Conservation (phyloP, 805 yeast species). For the Candida michaelii region DNA sequence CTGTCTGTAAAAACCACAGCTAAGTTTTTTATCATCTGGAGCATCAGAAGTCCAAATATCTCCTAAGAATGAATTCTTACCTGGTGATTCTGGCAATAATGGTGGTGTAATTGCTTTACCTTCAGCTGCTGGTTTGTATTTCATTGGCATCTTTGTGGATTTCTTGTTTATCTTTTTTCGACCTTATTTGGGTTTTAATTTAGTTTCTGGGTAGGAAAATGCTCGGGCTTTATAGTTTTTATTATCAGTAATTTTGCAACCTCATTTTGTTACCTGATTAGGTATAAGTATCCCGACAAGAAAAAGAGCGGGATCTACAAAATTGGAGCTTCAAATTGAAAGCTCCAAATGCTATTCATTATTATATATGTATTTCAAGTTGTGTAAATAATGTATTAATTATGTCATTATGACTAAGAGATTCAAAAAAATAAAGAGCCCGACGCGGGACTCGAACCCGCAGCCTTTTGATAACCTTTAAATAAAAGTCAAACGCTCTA, state of each 20-base stretch:
- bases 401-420: too few species aligned
- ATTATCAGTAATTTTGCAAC: neutral
- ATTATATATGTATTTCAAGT: neutral
- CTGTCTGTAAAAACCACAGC: constrained; percentile 70
- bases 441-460: constrained; percentile 16
- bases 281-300: constrained; percentile 9
- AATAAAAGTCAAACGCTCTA: constrained; percentile 18
- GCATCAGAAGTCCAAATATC: constrained; percentile 64
- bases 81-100: constrained; percentile 55
- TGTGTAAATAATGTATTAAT: neutral
- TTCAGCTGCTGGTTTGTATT: constrained; percentile 51
- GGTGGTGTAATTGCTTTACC: constrained; percentile 57
- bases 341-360: too few species aligned
- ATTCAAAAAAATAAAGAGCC: constrained; percentile 9
- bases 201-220: neutral
- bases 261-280: constrained; percentile 9
- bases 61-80: constrained; percentile 68
- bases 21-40: constrained; percentile 57
- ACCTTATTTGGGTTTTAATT: constrained; percentile 36
- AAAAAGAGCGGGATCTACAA: too few species aligned
- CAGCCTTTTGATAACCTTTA: constrained; percentile 12
- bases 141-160: constrained; percentile 58
- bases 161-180: constrained; percentile 55
- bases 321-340: too few species aligned
- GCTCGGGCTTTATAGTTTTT: constrained; percentile 2